These are phyloP conservation scores for Kentomonas sorsogonicus DNA, from an alignment of 208 protist genomes.

Conservation along the genomic window DNA sequence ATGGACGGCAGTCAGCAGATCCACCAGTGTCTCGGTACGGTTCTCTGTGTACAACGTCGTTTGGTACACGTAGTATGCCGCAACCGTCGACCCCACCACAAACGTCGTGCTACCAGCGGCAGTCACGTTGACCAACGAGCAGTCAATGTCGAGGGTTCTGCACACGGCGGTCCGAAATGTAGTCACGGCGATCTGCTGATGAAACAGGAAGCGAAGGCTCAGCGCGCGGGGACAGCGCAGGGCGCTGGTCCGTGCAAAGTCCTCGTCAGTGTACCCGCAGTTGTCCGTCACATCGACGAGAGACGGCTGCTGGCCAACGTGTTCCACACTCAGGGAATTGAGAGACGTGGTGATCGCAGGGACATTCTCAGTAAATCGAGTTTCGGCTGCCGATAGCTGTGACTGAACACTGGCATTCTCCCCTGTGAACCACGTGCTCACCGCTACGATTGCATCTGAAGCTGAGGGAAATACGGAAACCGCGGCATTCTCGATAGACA, in stretches of 20 bases:
- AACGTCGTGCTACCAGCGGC: constrained; percentile 6
- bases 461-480: too few relatives aligned
- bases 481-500: too few relatives aligned
- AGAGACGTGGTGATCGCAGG: constrained; percentile 13
- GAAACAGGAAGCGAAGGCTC: too few relatives aligned
- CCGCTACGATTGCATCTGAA: too few relatives aligned
- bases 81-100: constrained; percentile 1
- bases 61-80: too few relatives aligned
- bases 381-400: constrained; percentile 15
- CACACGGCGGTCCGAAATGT: not conserved
- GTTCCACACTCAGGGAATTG: constrained; percentile 27
- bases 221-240: too few relatives aligned
- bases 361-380: constrained; percentile 22
- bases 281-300: constrained; percentile 25
- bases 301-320: constrained; percentile 36
- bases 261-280: constrained; percentile 26
- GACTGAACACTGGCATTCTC: too few relatives aligned
- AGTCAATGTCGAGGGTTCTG: not conserved
- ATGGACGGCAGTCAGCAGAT: constrained; percentile 32
- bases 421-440: too few relatives aligned
- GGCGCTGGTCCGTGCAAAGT: constrained; percentile 6
- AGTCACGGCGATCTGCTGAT: not conserved
- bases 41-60: constrained; percentile 15
- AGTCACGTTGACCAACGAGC: not conserved
- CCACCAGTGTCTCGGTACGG: constrained; percentile 31